phyloP scores from a whole-genome alignment of 192 early-diverging fungal genomes.

The Rhizoclosmatium sp. region DNA sequence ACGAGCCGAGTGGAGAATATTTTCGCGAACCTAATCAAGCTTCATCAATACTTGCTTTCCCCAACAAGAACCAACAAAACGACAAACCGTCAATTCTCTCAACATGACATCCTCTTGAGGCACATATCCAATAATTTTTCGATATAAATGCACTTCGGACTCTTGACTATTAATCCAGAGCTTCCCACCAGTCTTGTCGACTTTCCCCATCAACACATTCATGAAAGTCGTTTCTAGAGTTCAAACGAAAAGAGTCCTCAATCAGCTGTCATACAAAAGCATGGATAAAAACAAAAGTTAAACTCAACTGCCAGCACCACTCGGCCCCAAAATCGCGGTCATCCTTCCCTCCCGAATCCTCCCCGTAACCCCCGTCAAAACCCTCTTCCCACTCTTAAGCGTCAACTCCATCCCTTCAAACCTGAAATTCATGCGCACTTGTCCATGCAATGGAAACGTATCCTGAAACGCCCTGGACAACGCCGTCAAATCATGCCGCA shows the following conservation, averaged over 20 bases:
- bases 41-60: background rate
- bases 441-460: conserved; percentile 22
- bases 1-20: conserved; percentile 52
- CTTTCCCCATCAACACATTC: conserved; percentile 71
- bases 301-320: conserved; percentile 53
- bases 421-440: conserved; percentile 64
- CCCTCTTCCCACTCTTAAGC: conserved; percentile 41
- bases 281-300: conserved; percentile 11
- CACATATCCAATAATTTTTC: conserved; percentile 76
- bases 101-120: conserved; percentile 78
- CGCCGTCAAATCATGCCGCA: conserved; percentile 22
- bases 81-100: conserved; percentile 70
- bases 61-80: background rate
- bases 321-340: conserved; percentile 67
- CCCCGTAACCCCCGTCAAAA: conserved; percentile 60
- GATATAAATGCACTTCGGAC: conserved; percentile 65
- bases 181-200: conserved; percentile 58
- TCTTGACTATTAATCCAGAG: conserved; percentile 65
- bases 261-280: background rate
- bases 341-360: conserved; percentile 57
- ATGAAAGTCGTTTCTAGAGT: conserved; percentile 46
- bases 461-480: conserved; percentile 13
- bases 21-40: conserved; percentile 60
- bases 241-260: conserved; percentile 2
- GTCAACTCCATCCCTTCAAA: conserved; percentile 56